Evolutionary conservation across 78 protist genomes (phyloP), one percentile per base, ranked within the genome.

Genomic region (slime mould (Dictyostelium discoideum)): DNA sequence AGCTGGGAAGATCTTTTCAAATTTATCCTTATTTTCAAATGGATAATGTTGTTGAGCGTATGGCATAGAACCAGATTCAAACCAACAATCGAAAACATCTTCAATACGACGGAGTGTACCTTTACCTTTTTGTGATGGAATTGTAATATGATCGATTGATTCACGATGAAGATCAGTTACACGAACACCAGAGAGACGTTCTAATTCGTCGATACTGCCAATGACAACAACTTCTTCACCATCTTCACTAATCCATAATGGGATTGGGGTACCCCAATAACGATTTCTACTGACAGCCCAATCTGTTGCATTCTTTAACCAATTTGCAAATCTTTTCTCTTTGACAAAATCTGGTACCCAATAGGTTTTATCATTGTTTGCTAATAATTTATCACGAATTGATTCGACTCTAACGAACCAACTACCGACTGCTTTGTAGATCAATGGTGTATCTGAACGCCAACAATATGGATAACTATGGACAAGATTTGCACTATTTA

Each of bases 31-130:
- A 97, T 99, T 99, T 94, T 99, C 99, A 74, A 99, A 99, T 84
- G 99, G 99, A 95, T 99, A 99, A 97, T 99, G 99, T 83, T 54
- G 48, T 96, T 98, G 99, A 44, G 99, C 99, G 90, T 99, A 99
- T 73, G 99, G 99, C 99, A 99, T 99, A 81, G 83, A 95, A 76
- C 99, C 99, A 16, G 98, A 86, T 98, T 99, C 99, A 96, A 99
- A 99, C 99, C 99, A 99, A 98, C 99, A 99, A 98, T 99, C 99
- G 87, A 99, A 99, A 22, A 99, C 99, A 73, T 99, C 99, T 57
- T 73, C 93, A 69, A 99, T 95, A 54, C 99, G 97, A 39, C 87
- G 79, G 32, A 98, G 84, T 6, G 0, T 32, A 44, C 98, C 99
- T 79, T 85, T 85, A 90, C 99, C 99, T 24, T 89, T 5, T 86